phyloP scores from a whole-genome alignment of 441 rosid species.

The Eutrema salsugineum region DNA sequence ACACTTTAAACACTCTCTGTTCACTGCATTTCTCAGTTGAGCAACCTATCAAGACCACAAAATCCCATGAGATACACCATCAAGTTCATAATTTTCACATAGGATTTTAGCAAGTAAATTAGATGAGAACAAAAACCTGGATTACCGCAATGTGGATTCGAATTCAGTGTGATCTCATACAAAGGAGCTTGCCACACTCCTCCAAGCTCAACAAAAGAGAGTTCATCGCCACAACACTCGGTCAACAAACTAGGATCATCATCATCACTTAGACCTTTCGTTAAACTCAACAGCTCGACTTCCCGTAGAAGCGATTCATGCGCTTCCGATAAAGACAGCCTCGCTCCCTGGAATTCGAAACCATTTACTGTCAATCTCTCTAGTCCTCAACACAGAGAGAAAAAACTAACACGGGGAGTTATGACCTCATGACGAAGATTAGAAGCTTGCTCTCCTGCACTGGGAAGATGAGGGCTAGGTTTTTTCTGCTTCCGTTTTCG shows the following conservation, averaged over 20 bases:
- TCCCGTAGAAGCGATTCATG: conserved; percentile 46
- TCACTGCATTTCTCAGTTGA: conserved; percentile 19
- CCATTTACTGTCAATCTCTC: background rate
- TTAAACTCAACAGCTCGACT: conserved; percentile 40
- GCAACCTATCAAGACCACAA: conserved; percentile 33
- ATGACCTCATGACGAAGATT: conserved; percentile 68
- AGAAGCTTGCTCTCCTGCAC: conserved; percentile 61
- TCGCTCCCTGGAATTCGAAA: conserved; percentile 45
- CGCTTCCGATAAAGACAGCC: conserved; percentile 49
- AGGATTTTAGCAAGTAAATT: background rate
- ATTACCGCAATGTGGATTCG: conserved; percentile 25
- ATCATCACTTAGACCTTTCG: conserved; percentile 40
- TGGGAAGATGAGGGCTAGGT: conserved; percentile 34
- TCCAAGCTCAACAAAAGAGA: conserved; percentile 65
- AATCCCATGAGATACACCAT: background rate
- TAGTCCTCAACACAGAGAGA: background rate
- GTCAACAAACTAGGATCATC: conserved; percentile 22
- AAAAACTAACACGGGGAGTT: background rate
- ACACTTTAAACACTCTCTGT: conserved; percentile 46
- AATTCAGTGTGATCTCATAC: conserved; percentile 61
- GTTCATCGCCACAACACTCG: conserved; percentile 13
- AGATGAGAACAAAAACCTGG: conserved; percentile 27
- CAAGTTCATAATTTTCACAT: background rate
- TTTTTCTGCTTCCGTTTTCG: conserved; percentile 54
- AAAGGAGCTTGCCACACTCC: conserved; percentile 86